These are phyloP conservation scores for Dichomitus squalens DNA, from an alignment of 1,284 basidiomycete genomes.

Conservation along the genomic window DNA sequence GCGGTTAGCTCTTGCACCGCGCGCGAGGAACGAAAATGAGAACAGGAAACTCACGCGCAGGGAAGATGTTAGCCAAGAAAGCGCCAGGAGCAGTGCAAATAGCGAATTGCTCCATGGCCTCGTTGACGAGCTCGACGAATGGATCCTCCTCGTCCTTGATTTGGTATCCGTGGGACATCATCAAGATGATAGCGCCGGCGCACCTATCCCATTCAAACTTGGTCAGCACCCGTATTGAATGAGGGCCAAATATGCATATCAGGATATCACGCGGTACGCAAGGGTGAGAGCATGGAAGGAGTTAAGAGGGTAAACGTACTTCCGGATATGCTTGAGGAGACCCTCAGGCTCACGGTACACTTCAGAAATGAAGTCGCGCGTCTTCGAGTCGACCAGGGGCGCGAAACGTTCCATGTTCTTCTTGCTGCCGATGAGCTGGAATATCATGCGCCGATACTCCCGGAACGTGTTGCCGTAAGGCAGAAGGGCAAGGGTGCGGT, in stretches of 20 bases:
- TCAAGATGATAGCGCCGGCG: constrained; percentile 33
- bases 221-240: no score
- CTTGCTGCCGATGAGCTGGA: constrained; percentile 57
- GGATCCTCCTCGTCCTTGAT: constrained; percentile 29
- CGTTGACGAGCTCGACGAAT: constrained; percentile 31
- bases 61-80: constrained; percentile 35
- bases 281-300: background rate
- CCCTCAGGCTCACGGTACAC: constrained; percentile 56
- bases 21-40: background rate
- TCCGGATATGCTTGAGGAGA: constrained; percentile 55
- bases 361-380: constrained; percentile 55
- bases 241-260: no score
- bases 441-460: constrained; percentile 60
- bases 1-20: background rate
- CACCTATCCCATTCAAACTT: constrained; percentile 17
- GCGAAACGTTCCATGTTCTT: constrained; percentile 51
- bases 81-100: constrained; percentile 29
- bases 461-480: constrained; percentile 66
- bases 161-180: constrained; percentile 34
- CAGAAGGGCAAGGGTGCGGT: constrained; percentile 58
- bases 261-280: background rate
- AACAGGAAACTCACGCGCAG: constrained; percentile 23
- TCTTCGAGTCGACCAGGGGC: constrained; percentile 53
- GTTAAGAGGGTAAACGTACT: constrained; percentile 41
- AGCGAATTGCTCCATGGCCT: constrained; percentile 30